Conservation (phyloP, 768 basidiomycete genomes). For the Pholiota conissans region DNA sequence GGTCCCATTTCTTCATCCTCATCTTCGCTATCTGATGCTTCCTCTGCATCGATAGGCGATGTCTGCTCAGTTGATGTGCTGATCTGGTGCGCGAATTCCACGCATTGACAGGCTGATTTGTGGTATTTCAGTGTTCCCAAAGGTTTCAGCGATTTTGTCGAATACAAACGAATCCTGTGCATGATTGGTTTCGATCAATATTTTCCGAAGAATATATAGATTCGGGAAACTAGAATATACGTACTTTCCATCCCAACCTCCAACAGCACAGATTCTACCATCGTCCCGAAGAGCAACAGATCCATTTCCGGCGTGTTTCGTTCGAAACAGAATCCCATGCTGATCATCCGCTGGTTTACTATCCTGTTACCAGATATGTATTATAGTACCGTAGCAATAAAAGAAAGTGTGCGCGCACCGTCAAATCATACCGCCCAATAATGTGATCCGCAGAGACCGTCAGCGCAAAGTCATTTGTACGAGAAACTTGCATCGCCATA, state of each 20-base stretch:
- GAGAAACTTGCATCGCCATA: constrained; percentile 82
- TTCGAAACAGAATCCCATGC: constrained; percentile 45
- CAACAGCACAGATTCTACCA: constrained; percentile 81
- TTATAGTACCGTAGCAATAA: no score
- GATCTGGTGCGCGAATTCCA: constrained; percentile 61
- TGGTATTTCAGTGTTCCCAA: constrained; percentile 87
- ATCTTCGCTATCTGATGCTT: constrained; percentile 31
- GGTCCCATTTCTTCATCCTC: constrained; percentile 54
- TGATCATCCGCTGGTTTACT: constrained; percentile 16
- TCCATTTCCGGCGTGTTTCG: constrained; percentile 79
- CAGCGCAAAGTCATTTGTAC: constrained; percentile 57
- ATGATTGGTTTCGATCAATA: background rate
- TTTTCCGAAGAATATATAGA: background rate
- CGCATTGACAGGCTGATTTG: constrained; percentile 70
- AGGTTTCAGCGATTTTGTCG: constrained; percentile 75
- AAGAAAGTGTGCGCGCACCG: constrained; percentile 29
- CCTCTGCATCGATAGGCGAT: background rate
- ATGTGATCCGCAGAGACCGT: constrained; percentile 88
- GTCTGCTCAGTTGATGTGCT: constrained; percentile 13
- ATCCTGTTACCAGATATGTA: constrained; percentile 10
- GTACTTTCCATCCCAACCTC: constrained; percentile 94
- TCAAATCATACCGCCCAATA: constrained; percentile 62
- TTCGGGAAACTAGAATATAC: constrained; percentile 23
- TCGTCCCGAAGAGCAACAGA: constrained; percentile 74
- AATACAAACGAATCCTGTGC: constrained; percentile 76